Percentiles rank a stretch among this genome's conserved stretches.
These are phyloP conservation scores for Colletotrichum trifolii DNA, from an alignment of 2,329 filamentous ascomycete genomes.

Conservation along the genomic window DNA sequence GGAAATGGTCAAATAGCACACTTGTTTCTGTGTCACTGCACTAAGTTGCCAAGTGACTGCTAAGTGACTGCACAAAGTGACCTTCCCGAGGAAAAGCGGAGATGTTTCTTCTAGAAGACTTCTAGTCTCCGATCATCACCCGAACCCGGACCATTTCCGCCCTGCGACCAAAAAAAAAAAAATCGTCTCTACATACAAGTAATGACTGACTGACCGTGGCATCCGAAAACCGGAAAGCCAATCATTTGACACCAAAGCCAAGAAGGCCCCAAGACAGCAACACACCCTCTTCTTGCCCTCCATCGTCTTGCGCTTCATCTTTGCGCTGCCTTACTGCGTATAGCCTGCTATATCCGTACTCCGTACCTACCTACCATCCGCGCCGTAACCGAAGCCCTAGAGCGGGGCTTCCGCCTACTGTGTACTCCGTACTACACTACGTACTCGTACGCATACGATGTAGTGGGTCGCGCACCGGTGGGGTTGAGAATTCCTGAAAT, in stretches of 20 bases:
- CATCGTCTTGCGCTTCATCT: slow-evolving; percentile 6
- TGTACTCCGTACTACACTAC: no score
- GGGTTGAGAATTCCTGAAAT: slow-evolving; percentile 17
- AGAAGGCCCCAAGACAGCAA: slow-evolving; percentile 15
- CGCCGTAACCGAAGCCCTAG: slow-evolving; percentile 24
- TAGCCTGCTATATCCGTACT: no score
- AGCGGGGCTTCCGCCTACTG: slow-evolving; percentile 15
- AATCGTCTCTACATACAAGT: not conserved
- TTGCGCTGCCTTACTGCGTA: no score
- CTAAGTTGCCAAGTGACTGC: no score
- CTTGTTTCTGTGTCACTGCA: no score
- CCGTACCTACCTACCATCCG: not conserved
- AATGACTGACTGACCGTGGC: slow-evolving; percentile 12
- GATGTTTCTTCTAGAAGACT: slow-evolving; percentile 23
- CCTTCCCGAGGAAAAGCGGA: not conserved
- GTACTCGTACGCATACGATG: no score
- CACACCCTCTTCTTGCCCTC: slow-evolving; percentile 1
- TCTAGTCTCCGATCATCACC: slow-evolving; percentile 30
- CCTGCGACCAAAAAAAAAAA: not conserved
- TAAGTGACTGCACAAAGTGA: no score
- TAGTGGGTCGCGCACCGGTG: slow-evolving; percentile 17
- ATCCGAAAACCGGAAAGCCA: slow-evolving; percentile 32
- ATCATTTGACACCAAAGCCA: slow-evolving; percentile 25
- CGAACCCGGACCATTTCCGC: slow-evolving; percentile 26
- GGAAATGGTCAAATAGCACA: no score